Evolutionary conservation across 2,329 filamentous ascomycete genomes (phyloP), one percentile per base, ranked within the genome.

Genomic region (Fusarium succisae): DNA sequence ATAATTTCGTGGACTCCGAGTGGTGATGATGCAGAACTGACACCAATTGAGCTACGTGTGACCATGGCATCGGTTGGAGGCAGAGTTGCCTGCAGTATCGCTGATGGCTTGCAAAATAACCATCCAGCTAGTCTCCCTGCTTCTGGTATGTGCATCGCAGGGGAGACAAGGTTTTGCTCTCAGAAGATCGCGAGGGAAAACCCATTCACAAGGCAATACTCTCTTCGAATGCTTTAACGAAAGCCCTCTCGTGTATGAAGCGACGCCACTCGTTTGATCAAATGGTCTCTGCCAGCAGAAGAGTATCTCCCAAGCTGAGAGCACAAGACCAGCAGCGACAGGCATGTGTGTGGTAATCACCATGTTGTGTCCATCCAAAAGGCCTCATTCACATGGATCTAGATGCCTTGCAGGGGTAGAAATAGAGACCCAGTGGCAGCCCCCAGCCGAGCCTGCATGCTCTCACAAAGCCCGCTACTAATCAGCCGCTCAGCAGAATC

Each of bases 11-110:
- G 60, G 63, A 48, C 54, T 59, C 58, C 37, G 35, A 66, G 63
- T 69, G 61, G 69, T 66, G 62, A 50, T 69, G 60, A 70, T 62
- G 56, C 39, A 57, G 51, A 57, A 41, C 35, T 37, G 56, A 47
- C 69, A 6, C 17, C 47, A 51, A 61, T 59, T 62, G 66, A 62
- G 70, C 66, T 78, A 78, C 76, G 76, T 78, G 76, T 76, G 67
- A 63, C 73, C 47, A 76, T 71, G 63, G 63, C 53, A 78, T 53
- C 76, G 74, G 74, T 63, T 76, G 70, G 66, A 69, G 58, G 71
- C 66, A 77, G 72, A 68, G 32, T 50, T 66, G 61, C 72, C 63
- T 47, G 72, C 75, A 76, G 63, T 57, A 53, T 63, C 56, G 66
- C 67, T 69, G 55, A 65, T 65, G 61, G 59, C 58, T 66, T 60